Base-by-base conservation (phyloP, 106 monocot genomes). In the Ottelia alismoides region DNA sequence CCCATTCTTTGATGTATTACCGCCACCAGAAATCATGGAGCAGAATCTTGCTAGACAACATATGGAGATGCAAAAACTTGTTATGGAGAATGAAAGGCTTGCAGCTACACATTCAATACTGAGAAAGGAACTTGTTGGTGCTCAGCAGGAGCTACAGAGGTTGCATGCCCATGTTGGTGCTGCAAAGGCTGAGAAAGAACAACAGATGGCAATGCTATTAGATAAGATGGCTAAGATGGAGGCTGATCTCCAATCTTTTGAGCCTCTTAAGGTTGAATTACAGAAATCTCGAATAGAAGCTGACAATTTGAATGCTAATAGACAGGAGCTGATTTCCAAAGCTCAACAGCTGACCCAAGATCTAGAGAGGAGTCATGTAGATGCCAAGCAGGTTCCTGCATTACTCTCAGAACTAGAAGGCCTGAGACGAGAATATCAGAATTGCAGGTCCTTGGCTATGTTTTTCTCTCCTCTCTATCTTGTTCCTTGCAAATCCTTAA, bases 221-320 rank as follows among this genome's bases (percentile, higher is more conserved):
- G 90, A 91, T 47, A 85, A 73, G 65, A 58, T 81, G 14, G 60
- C 65, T 12, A 81, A 70, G 61, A 91, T 91, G 85, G 90, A 91
- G 60, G 63, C 75, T 43, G 81, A 91, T 25, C 47, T 85, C 27
- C 69, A 69, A 60, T 48, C 72, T 24, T 64, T 61, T 31, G 85
- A 78, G 20, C 9, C 71, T 43, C 27, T 91, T 45, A 78, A 81
- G 52, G 25, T 47, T 9, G 84, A 84, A 30, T 60, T 91, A 50
- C 81, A 85, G 56, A 49, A 78, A 58, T 69, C 81, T 29, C 77
- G 66, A 18, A 57, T 67, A 5, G 84, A 91, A 64, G 84, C 75
- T 26, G 72, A 81, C 26, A 73, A 53, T 64, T 52, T 85, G 53
- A 46, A 67, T 12, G 59, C 31, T 2, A 64, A 24, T 19, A 81